These are phyloP conservation scores for Euphrasia confusa DNA, from an alignment of 257 asterid species.

Conservation along the genomic window DNA sequence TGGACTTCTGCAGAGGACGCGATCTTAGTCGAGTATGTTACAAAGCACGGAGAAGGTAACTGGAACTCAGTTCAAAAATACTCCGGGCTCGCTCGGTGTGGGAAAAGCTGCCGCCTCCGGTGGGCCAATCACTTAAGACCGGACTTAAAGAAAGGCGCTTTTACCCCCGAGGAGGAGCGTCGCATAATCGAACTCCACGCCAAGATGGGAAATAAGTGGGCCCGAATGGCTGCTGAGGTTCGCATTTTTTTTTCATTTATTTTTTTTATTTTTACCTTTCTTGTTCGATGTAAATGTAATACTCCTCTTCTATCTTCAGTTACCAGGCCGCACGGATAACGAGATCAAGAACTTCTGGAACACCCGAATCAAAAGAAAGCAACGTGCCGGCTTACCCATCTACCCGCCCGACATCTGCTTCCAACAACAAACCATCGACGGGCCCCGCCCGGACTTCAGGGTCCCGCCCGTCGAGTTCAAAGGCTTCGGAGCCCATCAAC, in stretches of 20 bases:
- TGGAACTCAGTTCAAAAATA: constrained; percentile 60
- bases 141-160: constrained; percentile 54
- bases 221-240: constrained; percentile 64
- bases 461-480: constrained; percentile 44
- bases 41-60: constrained; percentile 54
- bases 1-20: constrained; percentile 61
- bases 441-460: constrained; percentile 28
- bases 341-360: constrained; percentile 67
- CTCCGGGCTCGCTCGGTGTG: constrained; percentile 61
- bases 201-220: constrained; percentile 65
- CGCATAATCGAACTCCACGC: constrained; percentile 53
- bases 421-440: constrained; percentile 24
- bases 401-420: constrained; percentile 45
- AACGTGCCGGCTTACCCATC: constrained; percentile 53
- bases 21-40: constrained; percentile 48
- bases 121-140: constrained; percentile 74
- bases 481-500: constrained; percentile 28
- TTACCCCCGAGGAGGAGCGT: constrained; percentile 50
- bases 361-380: constrained; percentile 53
- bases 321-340: constrained; percentile 64
- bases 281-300: not conserved
- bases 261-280: not conserved
- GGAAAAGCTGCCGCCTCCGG: constrained; percentile 68
- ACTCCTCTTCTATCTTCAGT: constrained; percentile 22
- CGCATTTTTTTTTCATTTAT: constrained; percentile 10